Percentiles rank a stretch among this genome's conserved stretches.
These are phyloP conservation scores for Aspergillus pseudoterreus DNA, from an alignment of 2,329 filamentous ascomycete genomes.

Conservation along the genomic window DNA sequence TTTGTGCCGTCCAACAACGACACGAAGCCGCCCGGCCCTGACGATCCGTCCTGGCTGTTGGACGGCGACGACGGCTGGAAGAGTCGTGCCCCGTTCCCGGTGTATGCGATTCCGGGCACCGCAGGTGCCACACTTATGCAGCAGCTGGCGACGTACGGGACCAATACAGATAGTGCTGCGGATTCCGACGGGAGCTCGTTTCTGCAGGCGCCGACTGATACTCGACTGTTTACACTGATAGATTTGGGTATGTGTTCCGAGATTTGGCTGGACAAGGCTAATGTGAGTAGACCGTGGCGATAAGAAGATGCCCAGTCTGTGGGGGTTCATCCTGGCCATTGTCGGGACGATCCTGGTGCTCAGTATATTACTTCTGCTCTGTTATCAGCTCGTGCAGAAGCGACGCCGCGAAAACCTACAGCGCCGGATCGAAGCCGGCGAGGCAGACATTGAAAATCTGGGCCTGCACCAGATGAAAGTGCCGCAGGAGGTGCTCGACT, in stretches of 20 bases:
- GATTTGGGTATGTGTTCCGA: slow-evolving; percentile 36
- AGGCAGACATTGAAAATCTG: slow-evolving; percentile 80
- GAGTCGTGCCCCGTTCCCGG: slow-evolving; percentile 65
- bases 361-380: slow-evolving; percentile 61
- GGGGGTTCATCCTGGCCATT: slow-evolving; percentile 74
- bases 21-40: slow-evolving; percentile 62
- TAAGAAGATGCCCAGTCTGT: slow-evolving; percentile 63
- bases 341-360: slow-evolving; percentile 75
- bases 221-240: slow-evolving; percentile 50
- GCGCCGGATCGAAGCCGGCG: slow-evolving; percentile 68
- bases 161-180: slow-evolving; percentile 35
- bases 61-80: slow-evolving; percentile 70
- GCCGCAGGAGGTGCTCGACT: slow-evolving; percentile 65
- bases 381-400: slow-evolving; percentile 73
- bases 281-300: slow-evolving; percentile 19
- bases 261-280: not conserved
- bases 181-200: slow-evolving; percentile 18
- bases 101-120: slow-evolving; percentile 73
- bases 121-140: slow-evolving; percentile 67
- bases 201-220: slow-evolving; percentile 5
- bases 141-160: slow-evolving; percentile 70
- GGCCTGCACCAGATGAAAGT: slow-evolving; percentile 81
- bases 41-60: slow-evolving; percentile 66
- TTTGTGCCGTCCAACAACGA: slow-evolving; percentile 46
- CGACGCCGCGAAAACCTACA: slow-evolving; percentile 65